Conservation (phyloP, 1,284 basidiomycete genomes). For the Ceratobasidium sp. region DNA sequence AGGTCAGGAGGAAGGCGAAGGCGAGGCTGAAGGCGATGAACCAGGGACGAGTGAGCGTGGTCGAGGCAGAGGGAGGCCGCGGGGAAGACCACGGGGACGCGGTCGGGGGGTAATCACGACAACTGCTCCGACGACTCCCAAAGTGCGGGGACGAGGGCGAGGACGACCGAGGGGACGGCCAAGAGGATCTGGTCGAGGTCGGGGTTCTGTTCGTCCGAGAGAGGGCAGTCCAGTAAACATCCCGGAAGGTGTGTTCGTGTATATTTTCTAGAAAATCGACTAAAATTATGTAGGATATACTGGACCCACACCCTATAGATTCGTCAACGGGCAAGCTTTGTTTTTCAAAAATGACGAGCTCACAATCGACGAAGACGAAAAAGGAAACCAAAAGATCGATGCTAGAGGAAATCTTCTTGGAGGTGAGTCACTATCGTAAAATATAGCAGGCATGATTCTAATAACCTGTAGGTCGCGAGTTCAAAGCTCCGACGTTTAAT, state of each 20-base stretch:
- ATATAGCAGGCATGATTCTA: constrained; percentile 20
- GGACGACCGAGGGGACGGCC: constrained; percentile 53
- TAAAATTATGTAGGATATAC: constrained; percentile 47
- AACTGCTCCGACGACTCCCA: constrained; percentile 48
- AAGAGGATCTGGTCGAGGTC: constrained; percentile 41
- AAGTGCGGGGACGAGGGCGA: constrained; percentile 57
- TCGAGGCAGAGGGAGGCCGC: constrained; percentile 43
- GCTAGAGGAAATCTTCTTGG: constrained; percentile 81
- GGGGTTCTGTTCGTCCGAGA: constrained; percentile 40
- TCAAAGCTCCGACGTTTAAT: constrained; percentile 87
- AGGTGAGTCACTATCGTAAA: constrained; percentile 59
- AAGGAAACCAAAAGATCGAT: constrained; percentile 93
- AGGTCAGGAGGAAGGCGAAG: constrained; percentile 41
- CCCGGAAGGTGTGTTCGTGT: constrained; percentile 38
- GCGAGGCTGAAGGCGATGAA: constrained; percentile 30
- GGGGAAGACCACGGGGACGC: constrained; percentile 49
- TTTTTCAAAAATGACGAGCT: constrained; percentile 89
- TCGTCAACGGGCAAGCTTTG: constrained; percentile 77
- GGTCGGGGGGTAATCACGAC: too few species aligned
- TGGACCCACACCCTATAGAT: constrained; percentile 71
- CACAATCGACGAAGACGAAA: constrained; percentile 79
- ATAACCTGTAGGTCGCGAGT: constrained; percentile 73
- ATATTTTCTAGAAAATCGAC: constrained; percentile 9
- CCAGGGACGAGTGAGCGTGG: constrained; percentile 22
- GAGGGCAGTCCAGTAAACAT: constrained; percentile 42